A percentile compares a stretch with the other conserved stretches of the same genome.
phyloP scores from a whole-genome alignment of 1,284 basidiomycete species.

The Leccinum subspadiceum region DNA sequence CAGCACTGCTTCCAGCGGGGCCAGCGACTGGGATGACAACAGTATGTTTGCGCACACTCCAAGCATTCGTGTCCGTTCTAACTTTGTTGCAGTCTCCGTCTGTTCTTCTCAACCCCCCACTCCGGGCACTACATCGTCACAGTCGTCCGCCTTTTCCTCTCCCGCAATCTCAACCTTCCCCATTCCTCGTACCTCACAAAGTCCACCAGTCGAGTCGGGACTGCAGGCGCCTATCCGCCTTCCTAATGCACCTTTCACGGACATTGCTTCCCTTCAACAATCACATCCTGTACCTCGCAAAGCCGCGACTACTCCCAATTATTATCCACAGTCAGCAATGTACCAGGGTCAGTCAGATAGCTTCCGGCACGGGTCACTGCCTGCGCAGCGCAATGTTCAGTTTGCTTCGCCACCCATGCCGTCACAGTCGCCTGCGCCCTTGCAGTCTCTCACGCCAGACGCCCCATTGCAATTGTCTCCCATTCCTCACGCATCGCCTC shows the following conservation, averaged over 20 bases:
- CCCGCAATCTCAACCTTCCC: slow-evolving; percentile 55
- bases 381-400: slow-evolving; percentile 27
- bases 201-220: slow-evolving; percentile 49
- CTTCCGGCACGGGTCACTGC: slow-evolving; percentile 30
- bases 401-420: slow-evolving; percentile 35
- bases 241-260: slow-evolving; percentile 64
- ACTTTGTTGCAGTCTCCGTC: slow-evolving; percentile 49
- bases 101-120: slow-evolving; percentile 46
- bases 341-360: slow-evolving; percentile 31
- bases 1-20: slow-evolving; percentile 51
- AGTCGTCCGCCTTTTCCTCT: slow-evolving; percentile 65
- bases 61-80: slow-evolving; percentile 1
- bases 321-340: slow-evolving; percentile 29
- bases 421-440: slow-evolving; percentile 25
- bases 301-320: slow-evolving; percentile 28
- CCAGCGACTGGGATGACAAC: slow-evolving; percentile 75
- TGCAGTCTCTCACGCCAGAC: slow-evolving; percentile 29
- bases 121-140: slow-evolving; percentile 48
- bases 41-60: slow-evolving; percentile 40
- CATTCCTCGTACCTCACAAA: slow-evolving; percentile 58
- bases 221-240: slow-evolving; percentile 59
- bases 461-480: slow-evolving; percentile 26
- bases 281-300: slow-evolving; percentile 32
- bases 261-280: slow-evolving; percentile 52
- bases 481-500: slow-evolving; percentile 27